phyloP scores from a whole-genome alignment of 768 basidiomycete species.

The Cystofilobasidium ferigula region DNA sequence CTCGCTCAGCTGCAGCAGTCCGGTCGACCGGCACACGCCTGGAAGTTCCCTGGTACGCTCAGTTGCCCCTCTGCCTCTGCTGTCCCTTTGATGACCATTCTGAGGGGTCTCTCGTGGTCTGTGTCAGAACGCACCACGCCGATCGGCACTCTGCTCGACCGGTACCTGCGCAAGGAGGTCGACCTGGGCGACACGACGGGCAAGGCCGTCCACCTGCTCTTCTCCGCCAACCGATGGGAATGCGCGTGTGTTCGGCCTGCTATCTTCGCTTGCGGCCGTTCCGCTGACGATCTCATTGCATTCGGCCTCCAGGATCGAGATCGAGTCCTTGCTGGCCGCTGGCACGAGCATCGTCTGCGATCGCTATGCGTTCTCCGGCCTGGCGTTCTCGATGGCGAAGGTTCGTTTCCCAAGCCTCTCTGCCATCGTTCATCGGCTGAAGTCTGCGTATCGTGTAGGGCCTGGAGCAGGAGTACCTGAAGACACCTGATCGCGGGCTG shows the following conservation, averaged over 20 bases:
- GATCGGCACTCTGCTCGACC: conserved; percentile 85
- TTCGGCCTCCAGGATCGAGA: conserved; percentile 50
- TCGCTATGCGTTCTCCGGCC: conserved; percentile 91
- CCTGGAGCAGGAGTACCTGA: conserved; percentile 72
- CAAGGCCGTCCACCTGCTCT: conserved; percentile 79
- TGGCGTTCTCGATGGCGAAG: conserved; percentile 59
- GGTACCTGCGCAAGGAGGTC: conserved; percentile 69
- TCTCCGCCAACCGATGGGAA: conserved; percentile 97
- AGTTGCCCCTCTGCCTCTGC: not conserved
- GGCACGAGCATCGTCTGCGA: conserved; percentile 77
- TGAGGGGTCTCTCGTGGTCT: not conserved
- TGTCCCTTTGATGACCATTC: not conserved
- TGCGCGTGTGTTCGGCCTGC: conserved; percentile 50
- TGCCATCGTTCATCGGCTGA: not conserved
- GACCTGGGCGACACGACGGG: conserved; percentile 62
- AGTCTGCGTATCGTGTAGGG: conserved; percentile 33
- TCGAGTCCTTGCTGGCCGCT: conserved; percentile 48
- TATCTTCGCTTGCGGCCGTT: not conserved
- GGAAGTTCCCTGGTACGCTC: conserved; percentile 74
- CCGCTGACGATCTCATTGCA: too few relatives aligned
- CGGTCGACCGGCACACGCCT: conserved; percentile 48
- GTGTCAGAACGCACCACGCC: conserved; percentile 71
- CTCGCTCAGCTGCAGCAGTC: conserved; percentile 32
- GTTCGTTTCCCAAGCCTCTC: conserved; percentile 28
- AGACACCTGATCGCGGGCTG: conserved; percentile 70